Base-by-base conservation (phyloP, 768 basidiomycete genomes). In the Lyophyllum atratum region DNA sequence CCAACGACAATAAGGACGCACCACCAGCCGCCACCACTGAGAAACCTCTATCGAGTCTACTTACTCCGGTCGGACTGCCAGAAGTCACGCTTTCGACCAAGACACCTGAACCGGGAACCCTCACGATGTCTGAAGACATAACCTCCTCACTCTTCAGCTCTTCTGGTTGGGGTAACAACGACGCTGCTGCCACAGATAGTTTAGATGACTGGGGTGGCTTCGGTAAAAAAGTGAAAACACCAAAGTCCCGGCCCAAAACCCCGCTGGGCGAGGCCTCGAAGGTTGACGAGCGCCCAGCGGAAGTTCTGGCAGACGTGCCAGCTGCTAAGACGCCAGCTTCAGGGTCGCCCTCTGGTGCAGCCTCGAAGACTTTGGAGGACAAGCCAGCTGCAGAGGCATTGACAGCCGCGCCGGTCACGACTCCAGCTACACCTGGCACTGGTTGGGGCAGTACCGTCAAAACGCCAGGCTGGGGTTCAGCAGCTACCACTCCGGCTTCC, bases 1-100 rank as follows among this genome's bases (percentile, higher is more conserved):
- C 56, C 2, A 28, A 61, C 59, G 21, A 45, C 49, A 60, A 55
- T 9, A 70, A 68, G 59, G 68, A 68, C 51, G 67, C 69, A 14
- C n/a, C 29, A n/a, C 46, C 57, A 17, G 14, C 24, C 15, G 33
- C 55, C 8, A 37, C 34, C 4, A 29, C 45, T 2, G 51, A 62
- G 21, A 64, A 53, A 33, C 54, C 63, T 19, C 31, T 49, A 9
- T 60, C 64, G 15, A 56, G 17, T 29, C 42, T 21, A 39, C 61
- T 65, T 14, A 58, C 61, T 1, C 61, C 61, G 3, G 50, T 60
- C 11, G 57, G 50, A 21, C 57, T 65, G n/a, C 61, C 61, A 33
- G 64, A 63, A 15, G 51, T 58, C 45, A 56, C 61, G 1, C 54
- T 59, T 19, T 45, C 56, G 21, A 55, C 54, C 17, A 61, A 57